Conservation (phyloP, 1,284 basidiomycete species). For the Cronartium ribicola region DNA sequence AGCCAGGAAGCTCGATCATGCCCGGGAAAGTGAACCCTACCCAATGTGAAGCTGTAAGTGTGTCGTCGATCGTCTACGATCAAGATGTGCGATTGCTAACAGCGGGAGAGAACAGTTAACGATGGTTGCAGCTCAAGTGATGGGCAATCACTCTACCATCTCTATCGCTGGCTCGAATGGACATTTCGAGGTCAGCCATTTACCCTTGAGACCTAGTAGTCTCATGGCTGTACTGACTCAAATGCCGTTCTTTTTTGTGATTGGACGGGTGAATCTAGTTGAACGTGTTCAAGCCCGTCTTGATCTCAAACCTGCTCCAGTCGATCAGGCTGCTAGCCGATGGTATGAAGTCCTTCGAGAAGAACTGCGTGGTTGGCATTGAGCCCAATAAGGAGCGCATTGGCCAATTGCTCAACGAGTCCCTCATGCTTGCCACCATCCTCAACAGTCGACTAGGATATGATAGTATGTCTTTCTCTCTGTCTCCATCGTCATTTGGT, state of each 20-base stretch:
- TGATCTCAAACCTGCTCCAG: conserved; percentile 95
- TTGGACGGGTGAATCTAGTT: conserved; percentile 56
- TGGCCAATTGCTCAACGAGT: conserved; percentile 82
- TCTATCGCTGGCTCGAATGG: conserved; percentile 89
- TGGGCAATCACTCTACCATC: conserved; percentile 94
- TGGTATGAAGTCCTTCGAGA: conserved; percentile 88
- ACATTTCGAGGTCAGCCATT: conserved; percentile 76
- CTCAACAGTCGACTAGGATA: conserved; percentile 89
- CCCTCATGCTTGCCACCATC: conserved; percentile 92
- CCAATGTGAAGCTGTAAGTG: conserved; percentile 78
- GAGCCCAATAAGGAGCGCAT: conserved; percentile 93
- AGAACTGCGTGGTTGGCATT: conserved; percentile 94
- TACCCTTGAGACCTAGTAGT: not conserved
- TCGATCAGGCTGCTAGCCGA: conserved; percentile 90
- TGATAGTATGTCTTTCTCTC: conserved; percentile 68
- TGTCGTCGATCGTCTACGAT: not conserved
- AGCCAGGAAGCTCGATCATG: conserved; percentile 99
- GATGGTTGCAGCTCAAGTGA: conserved; percentile 98
- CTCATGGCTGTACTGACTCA: not conserved
- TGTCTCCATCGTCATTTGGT: not conserved
- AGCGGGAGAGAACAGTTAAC: conserved; percentile 59
- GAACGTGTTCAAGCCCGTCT: conserved; percentile 99
- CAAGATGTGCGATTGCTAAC: not conserved
- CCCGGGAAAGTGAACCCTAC: conserved; percentile 99
- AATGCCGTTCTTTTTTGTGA: not conserved